Base-by-base conservation (phyloP, 257 asterid genomes). In the Solanum sparsipilum region DNA sequence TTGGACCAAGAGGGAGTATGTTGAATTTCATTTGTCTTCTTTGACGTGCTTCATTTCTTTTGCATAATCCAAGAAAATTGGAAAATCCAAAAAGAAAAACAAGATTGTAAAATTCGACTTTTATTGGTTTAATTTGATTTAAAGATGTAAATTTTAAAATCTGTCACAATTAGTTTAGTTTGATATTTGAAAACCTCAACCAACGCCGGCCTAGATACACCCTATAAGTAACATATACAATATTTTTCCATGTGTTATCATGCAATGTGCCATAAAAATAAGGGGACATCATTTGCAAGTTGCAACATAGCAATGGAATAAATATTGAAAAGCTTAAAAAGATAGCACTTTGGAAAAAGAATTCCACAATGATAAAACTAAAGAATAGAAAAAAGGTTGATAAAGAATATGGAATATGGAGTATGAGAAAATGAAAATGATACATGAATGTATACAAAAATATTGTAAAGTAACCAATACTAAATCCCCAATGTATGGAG, bases 401-500 rank as follows among this genome's bases (percentile, higher is more conserved):
- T 56, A 48, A 82, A 82, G 86, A 82, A 82, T 82, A 82, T 82
- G 70, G 70, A 82, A 82, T 82, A 82, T 82, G 44, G 27, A 82
- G 70, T 29, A 48, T 82, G 20, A 82, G 44, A 31, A 75, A 79
- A 44, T 79, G 85, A 79, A 44, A 44, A 79, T 79, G 27, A 79
- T 79, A 79, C 85, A 82, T 82, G 70, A 82, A 82, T 48, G 86
- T 82, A 82, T 82, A 48, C 44, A 82, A 82, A 82, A 82, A 82
- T 20, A 82, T 48, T 82, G 63, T 79, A 4, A 78, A 44, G 35
- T 81, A 82, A 48, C 44, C 70, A 29, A 82, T 82, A 48, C 29
- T 46, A 82, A 48, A 82, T 48, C 44, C 13, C 70, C 29, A 82
- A 81, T 63, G 71, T 63, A n/a, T 82, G 86, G 70, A 46, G 29